Percentiles rank a stretch among this genome's conserved stretches.
Evolutionary conservation across 83 land plant species (phyloP).

Genomic region (Isoetes engelmannii): DNA sequence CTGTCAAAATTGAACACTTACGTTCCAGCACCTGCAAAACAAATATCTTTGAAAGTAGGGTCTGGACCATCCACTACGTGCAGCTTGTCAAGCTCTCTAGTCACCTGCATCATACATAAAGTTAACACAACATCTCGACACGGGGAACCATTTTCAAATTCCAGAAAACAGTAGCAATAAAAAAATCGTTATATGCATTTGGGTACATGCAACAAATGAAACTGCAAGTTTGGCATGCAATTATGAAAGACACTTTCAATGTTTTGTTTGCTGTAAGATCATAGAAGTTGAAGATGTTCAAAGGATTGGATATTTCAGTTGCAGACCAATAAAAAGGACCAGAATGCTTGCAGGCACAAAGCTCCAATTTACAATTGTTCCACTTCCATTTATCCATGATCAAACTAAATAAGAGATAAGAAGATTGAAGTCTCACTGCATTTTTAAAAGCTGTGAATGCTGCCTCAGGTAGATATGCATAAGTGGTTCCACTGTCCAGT

Average conservation of each 20-base stretch:
- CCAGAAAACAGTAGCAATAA: neutral
- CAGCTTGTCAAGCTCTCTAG: slow-evolving; percentile 24
- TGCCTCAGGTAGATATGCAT: slow-evolving; percentile 78
- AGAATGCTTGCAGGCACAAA: slow-evolving; percentile 8
- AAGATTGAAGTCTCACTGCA: slow-evolving; percentile 52
- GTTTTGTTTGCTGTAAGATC: neutral
- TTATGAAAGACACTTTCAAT: neutral
- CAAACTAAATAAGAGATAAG: neutral
- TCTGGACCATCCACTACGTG: slow-evolving; percentile 61
- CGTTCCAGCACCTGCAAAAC: slow-evolving; percentile 75
- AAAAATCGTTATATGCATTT: neutral
- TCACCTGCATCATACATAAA: slow-evolving; percentile 22
- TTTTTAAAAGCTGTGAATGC: slow-evolving; percentile 69
- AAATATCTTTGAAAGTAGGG: slow-evolving; percentile 55
- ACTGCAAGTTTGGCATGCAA: neutral
- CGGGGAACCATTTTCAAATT: neutral
- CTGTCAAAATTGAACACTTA: slow-evolving; percentile 13
- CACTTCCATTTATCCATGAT: neutral
- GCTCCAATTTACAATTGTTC: neutral
- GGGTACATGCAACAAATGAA: neutral
- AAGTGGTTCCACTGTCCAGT: slow-evolving; percentile 96
- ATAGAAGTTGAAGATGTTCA: too few species aligned
- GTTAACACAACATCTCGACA: neutral
- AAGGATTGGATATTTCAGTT: neutral
- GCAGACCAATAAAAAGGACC: neutral